A percentile compares a stretch with the other conserved stretches of the same genome.
Conservation (phyloP, 768 basidiomycete species). For the Mycena maculata region DNA sequence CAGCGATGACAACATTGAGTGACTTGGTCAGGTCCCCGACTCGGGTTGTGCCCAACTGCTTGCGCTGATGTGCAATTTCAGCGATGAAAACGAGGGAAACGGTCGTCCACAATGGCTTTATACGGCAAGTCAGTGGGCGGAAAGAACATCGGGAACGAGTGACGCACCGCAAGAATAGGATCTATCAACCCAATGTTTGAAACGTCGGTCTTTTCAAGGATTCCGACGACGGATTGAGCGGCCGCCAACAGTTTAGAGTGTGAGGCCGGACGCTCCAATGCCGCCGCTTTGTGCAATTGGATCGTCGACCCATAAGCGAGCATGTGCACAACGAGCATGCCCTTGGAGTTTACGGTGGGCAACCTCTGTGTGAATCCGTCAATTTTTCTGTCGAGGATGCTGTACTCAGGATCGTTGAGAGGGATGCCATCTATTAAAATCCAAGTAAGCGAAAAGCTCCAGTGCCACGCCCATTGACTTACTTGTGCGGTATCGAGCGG, state of each 20-base stretch:
- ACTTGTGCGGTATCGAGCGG: conserved; percentile 1
- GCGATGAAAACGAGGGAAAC: conserved; percentile 5
- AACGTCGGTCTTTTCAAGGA: conserved; percentile 13
- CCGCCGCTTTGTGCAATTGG: conserved; percentile 38
- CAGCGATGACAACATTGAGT: not conserved
- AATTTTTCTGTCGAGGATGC: conserved; percentile 35
- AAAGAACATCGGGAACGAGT: too few relatives aligned
- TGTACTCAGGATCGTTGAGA: conserved; percentile 37
- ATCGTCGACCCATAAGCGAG: conserved; percentile 40
- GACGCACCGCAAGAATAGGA: conserved; percentile 28
- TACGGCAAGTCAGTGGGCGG: not conserved
- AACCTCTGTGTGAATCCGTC: conserved; percentile 12
- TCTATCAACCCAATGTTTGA: conserved; percentile 18
- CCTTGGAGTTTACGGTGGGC: conserved; percentile 8
- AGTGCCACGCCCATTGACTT: not conserved
- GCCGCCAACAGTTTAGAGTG: conserved; percentile 6
- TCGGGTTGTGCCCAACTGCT: not conserved
- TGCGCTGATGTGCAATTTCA: not conserved
- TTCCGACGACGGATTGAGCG: conserved; percentile 12
- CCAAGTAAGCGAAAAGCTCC: too few relatives aligned
- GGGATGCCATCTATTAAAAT: not conserved
- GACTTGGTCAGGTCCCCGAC: not conserved
- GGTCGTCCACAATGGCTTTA: conserved; percentile 19
- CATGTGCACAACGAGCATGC: conserved; percentile 39
- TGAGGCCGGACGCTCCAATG: conserved; percentile 15